These are phyloP conservation scores for Ceratobasidium papillatum DNA, from an alignment of 1,284 basidiomycete species.

Conservation along the genomic window DNA sequence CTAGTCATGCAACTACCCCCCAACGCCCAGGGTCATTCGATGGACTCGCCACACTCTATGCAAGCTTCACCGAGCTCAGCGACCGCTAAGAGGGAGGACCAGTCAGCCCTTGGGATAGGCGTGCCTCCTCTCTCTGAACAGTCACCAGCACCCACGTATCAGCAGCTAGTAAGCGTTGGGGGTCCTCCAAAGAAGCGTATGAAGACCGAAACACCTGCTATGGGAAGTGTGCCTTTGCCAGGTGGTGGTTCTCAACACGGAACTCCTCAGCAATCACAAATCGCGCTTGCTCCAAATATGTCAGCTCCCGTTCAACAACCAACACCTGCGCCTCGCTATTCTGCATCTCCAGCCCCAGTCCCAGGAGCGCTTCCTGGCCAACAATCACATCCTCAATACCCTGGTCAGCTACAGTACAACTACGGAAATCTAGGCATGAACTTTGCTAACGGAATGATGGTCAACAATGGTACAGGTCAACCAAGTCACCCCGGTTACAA, in stretches of 20 bases:
- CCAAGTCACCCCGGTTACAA: slow-evolving; percentile 8
- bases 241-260: slow-evolving; percentile 29
- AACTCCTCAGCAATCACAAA: slow-evolving; percentile 22
- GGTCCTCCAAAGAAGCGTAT: slow-evolving; percentile 32
- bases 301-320: slow-evolving; percentile 15
- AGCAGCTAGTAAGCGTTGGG: slow-evolving; percentile 8
- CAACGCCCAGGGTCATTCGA: not conserved
- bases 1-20: slow-evolving; percentile 11
- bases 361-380: not conserved
- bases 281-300: slow-evolving; percentile 9
- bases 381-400: slow-evolving; percentile 25
- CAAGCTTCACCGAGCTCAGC: slow-evolving; percentile 25
- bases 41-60: slow-evolving; percentile 29
- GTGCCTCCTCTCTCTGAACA: slow-evolving; percentile 3
- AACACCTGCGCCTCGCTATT: slow-evolving; percentile 14
- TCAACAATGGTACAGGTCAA: slow-evolving; percentile 36
- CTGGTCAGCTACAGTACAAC: slow-evolving; percentile 35
- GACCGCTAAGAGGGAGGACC: slow-evolving; percentile 18
- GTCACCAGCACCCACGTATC: slow-evolving; percentile 10
- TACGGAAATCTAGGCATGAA: slow-evolving; percentile 32
- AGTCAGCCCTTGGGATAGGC: slow-evolving; percentile 16
- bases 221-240: slow-evolving; percentile 17
- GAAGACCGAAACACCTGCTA: slow-evolving; percentile 29
- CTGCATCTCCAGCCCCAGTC: slow-evolving; percentile 15
- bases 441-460: slow-evolving; percentile 39